Evolutionary conservation across 768 basidiomycete genomes (phyloP), one percentile per base, ranked within the genome.

Genomic region (Lactifluus hygrophoroides): DNA sequence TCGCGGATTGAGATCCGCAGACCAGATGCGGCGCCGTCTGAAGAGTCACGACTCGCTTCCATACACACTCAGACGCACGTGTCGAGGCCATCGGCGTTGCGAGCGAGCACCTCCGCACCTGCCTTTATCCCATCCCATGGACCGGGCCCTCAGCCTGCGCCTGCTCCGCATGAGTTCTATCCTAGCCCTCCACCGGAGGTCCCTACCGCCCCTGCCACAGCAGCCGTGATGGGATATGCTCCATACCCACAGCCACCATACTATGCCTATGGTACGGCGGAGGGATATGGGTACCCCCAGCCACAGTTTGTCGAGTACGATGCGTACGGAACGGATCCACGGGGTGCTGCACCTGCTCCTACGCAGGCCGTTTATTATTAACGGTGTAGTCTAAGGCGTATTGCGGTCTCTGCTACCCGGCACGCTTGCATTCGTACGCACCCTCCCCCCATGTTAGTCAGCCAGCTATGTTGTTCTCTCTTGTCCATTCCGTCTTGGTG

Each of bases 1-100:
- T 80, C 82, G 21, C 84, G 87, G 48, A 71, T 90, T 55, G 83
- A 88, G 70, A 90, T 90, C 51, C 85, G 88, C 58, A 80, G 85
- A 13, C 88, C 81, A 2, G 68, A 68, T 8, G 73, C 73, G 46
- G 73, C 73, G 46, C 61, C 42, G 8, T 54, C 52, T 40, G 58
- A 59, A 21, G 47, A 54, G 25, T 13, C 32, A 3, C 44, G 28
- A 17, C 34, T 30, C 42, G 2, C 34, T 9, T 51, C 57, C 21
- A 23, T 23, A 5, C 57, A 46, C 35, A 23, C 43, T 21, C 57
- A 58, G 21, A n/a, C 27, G 9, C 38, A 54, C 17, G 14, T 30
- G 30, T 49, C 55, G 28, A 48, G 55, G 28, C 75, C 67, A 43
- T 75, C 69, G 54, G 72, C 69, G 21, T 71, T 85, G 59, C 77